A percentile compares a stretch with the other conserved stretches of the same genome.
phyloP scores from a whole-genome alignment of 2,329 filamentous ascomycete species.

The Fusarium sp. region DNA sequence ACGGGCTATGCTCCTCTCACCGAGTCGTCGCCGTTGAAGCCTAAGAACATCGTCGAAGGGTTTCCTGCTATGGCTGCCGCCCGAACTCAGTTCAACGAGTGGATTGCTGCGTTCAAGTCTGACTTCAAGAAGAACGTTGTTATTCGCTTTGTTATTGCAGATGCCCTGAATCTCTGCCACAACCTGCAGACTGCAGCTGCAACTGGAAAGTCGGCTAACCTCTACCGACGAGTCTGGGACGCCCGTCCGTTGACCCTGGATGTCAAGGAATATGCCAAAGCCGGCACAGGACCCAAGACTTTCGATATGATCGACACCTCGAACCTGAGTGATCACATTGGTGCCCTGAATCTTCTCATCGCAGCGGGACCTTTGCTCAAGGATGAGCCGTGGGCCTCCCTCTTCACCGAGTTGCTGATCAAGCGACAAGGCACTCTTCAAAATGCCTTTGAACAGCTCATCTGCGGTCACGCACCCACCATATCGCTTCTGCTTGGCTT shows the following conservation, averaged over 20 bases:
- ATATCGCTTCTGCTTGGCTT: slow-evolving; percentile 65
- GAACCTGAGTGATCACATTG: slow-evolving; percentile 56
- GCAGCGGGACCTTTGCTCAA: slow-evolving; percentile 61
- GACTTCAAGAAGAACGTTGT: slow-evolving; percentile 46
- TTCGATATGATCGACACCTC: slow-evolving; percentile 71
- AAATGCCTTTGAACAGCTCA: slow-evolving; percentile 53
- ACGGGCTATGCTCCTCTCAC: slow-evolving; percentile 56
- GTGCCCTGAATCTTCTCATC: slow-evolving; percentile 54
- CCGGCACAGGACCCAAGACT: slow-evolving; percentile 49
- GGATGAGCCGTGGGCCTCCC: slow-evolving; percentile 55
- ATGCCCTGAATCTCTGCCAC: slow-evolving; percentile 65
- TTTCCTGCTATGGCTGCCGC: slow-evolving; percentile 51
- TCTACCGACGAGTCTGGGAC: slow-evolving; percentile 58
- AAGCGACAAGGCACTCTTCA: slow-evolving; percentile 43
- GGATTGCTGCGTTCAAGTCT: slow-evolving; percentile 57
- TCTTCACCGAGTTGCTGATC: slow-evolving; percentile 63
- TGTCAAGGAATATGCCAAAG: slow-evolving; percentile 53
- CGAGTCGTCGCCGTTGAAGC: slow-evolving; percentile 54
- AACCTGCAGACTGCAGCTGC: slow-evolving; percentile 58
- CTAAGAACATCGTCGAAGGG: slow-evolving; percentile 21
- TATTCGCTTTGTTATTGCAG: slow-evolving; percentile 61
- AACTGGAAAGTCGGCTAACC: slow-evolving; percentile 51
- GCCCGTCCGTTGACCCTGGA: slow-evolving; percentile 57
- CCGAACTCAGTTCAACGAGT: slow-evolving; percentile 59
- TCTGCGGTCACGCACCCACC: slow-evolving; percentile 61